Evolutionary conservation across 2,329 filamentous ascomycete genomes (phyloP).

Genomic region (Huntiella decipiens): DNA sequence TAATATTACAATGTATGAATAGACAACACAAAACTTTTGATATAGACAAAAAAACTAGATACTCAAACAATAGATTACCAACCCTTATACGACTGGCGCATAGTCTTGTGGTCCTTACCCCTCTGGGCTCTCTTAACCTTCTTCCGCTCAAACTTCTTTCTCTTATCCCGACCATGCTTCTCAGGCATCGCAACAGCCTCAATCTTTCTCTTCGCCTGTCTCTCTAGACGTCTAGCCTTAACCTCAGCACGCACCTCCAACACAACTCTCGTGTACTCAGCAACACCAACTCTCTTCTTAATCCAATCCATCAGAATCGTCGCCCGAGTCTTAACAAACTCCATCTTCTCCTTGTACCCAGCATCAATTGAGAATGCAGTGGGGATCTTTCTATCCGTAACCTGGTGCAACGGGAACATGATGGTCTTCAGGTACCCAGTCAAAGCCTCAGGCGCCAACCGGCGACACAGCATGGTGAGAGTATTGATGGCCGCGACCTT

Average conservation of each 20-base stretch:
- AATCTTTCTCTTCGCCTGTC: slow-evolving; percentile 72
- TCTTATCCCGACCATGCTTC: slow-evolving; percentile 58
- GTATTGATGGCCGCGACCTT: slow-evolving; percentile 62
- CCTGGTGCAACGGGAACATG: slow-evolving; percentile 49
- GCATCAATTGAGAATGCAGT: slow-evolving; percentile 53
- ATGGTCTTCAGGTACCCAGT: slow-evolving; percentile 42
- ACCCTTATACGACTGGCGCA: slow-evolving; percentile 49
- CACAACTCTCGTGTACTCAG: slow-evolving; percentile 57
- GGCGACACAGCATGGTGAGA: slow-evolving; percentile 47
- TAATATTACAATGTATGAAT: background rate
- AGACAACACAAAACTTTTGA: background rate
- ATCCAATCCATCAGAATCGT: slow-evolving; percentile 64
- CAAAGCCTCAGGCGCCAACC: slow-evolving; percentile 38
- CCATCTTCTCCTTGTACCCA: slow-evolving; percentile 48
- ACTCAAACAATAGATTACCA: slow-evolving; percentile 17
- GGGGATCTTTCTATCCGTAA: slow-evolving; percentile 64
- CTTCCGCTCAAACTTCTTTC: slow-evolving; percentile 67
- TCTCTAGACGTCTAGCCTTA: slow-evolving; percentile 49
- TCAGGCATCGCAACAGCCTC: slow-evolving; percentile 73
- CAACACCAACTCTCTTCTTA: slow-evolving; percentile 68
- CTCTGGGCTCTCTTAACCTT: slow-evolving; percentile 66
- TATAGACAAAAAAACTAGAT: slow-evolving; percentile 14
- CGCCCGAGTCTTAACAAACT: slow-evolving; percentile 50
- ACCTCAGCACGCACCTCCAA: slow-evolving; percentile 54
- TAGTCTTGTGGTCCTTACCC: slow-evolving; percentile 50